A percentile compares a stretch with the other conserved stretches of the same genome.
Evolutionary conservation across 2,329 filamentous ascomycete species (phyloP).

Genomic region (Phaeoacremonium minimum): DNA sequence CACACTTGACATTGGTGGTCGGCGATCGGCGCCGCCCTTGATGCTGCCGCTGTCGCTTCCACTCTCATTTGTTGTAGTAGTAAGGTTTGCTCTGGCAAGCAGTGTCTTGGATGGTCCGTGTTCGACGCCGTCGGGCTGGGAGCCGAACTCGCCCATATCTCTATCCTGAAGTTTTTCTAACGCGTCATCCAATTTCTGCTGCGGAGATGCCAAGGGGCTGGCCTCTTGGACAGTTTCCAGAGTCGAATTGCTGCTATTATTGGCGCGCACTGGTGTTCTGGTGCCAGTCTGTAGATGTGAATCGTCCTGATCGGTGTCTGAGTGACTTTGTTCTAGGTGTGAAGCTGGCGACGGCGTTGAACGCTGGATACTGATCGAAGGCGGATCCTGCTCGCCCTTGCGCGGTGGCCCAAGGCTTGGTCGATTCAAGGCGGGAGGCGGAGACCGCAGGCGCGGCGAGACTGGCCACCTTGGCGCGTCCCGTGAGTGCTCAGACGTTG

Average conservation of each 20-base stretch:
- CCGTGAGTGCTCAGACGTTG: slow-evolving; percentile 40
- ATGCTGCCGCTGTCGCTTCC: slow-evolving; percentile 63
- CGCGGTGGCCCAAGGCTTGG: slow-evolving; percentile 38
- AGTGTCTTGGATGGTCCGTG: slow-evolving; percentile 33
- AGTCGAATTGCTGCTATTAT: slow-evolving; percentile 55
- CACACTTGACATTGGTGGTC: slow-evolving; percentile 37
- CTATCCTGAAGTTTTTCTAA: slow-evolving; percentile 50
- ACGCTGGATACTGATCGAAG: slow-evolving; percentile 49
- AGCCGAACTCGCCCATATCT: slow-evolving; percentile 34
- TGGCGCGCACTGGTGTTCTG: slow-evolving; percentile 56
- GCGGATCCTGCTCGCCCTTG: slow-evolving; percentile 45
- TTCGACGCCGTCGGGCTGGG: slow-evolving; percentile 35
- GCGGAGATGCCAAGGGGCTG: slow-evolving; percentile 71
- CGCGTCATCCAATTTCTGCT: slow-evolving; percentile 36
- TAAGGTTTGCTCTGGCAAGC: slow-evolving; percentile 41
- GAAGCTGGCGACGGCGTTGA: slow-evolving; percentile 41
- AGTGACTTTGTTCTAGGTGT: slow-evolving; percentile 28
- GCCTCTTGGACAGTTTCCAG: slow-evolving; percentile 91
- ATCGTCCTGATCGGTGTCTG: slow-evolving; percentile 52
- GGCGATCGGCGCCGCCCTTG: slow-evolving; percentile 22
- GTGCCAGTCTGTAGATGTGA: slow-evolving; percentile 44
- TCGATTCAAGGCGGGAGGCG: slow-evolving; percentile 56
- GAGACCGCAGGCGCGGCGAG: slow-evolving; percentile 73
- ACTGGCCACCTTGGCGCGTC: slow-evolving; percentile 69
- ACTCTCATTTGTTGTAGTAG: slow-evolving; percentile 49